Evolutionary conservation across 345 rosid species (phyloP).

Genomic region (Eucalyptus polybractea): DNA sequence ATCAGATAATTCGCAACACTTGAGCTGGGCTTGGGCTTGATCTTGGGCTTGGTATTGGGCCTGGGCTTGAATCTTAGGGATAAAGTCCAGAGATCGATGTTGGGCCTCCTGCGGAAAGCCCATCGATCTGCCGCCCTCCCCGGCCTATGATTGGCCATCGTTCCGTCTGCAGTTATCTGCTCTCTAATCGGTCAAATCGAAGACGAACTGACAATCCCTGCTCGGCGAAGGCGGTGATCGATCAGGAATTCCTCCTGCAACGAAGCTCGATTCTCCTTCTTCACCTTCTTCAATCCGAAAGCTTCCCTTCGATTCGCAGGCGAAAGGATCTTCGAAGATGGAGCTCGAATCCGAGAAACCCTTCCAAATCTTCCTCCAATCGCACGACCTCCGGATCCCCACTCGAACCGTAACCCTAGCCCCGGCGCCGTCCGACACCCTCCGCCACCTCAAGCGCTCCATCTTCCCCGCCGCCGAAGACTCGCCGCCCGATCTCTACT

Average conservation of each 20-base stretch:
- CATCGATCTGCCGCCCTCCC: not conserved
- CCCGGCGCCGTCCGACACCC: slow-evolving; percentile 22
- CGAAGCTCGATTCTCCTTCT: not conserved
- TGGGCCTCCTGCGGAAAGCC: not conserved
- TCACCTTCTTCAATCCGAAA: not conserved
- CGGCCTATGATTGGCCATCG: not conserved
- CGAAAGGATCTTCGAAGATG: not conserved
- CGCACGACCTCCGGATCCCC: slow-evolving; percentile 2
- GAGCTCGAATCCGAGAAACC: not conserved
- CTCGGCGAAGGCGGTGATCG: not conserved
- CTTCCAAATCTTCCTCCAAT: slow-evolving; percentile 38
- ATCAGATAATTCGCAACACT: not conserved
- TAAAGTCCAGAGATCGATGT: not conserved
- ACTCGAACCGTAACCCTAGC: slow-evolving; percentile 21
- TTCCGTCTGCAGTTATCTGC: not conserved
- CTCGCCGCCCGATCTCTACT: slow-evolving; percentile 21
- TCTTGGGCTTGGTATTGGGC: not conserved
- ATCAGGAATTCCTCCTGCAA: not conserved
- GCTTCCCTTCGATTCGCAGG: not conserved
- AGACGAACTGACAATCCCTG: not conserved
- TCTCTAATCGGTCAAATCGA: not conserved
- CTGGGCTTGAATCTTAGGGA: fast-evolving
- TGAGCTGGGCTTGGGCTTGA: not conserved
- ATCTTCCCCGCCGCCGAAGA: slow-evolving; percentile 6
- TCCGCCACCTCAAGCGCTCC: slow-evolving; percentile 24